phyloP scores from a whole-genome alignment of 352 stramenopile species.

The Pythium apleroticum region DNA sequence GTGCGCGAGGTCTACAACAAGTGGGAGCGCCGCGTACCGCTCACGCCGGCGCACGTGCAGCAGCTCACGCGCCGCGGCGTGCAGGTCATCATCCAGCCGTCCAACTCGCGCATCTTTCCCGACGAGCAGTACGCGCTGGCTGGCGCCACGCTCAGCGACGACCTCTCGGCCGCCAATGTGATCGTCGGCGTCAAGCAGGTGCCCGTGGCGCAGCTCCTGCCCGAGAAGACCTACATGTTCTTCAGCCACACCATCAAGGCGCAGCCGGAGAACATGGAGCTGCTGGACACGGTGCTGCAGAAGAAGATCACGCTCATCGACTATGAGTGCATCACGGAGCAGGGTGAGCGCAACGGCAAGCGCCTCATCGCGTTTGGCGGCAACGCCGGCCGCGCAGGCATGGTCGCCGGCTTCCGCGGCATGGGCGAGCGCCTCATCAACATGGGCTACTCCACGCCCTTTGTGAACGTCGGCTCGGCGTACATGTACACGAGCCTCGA shows the following conservation, averaged over 20 bases:
- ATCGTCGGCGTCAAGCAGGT: constrained; percentile 97
- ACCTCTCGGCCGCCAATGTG: constrained; percentile 85
- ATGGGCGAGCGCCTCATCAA: constrained; percentile 93
- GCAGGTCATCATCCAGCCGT: constrained; percentile 93
- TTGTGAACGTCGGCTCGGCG: constrained; percentile 91
- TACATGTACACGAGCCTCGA: constrained; percentile 95
- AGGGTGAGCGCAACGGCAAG: constrained; percentile 69
- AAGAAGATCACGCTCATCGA: constrained; percentile 94
- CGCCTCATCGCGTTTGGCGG: constrained; percentile 94
- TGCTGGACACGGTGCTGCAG: constrained; percentile 91
- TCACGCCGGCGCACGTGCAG: constrained; percentile 90
- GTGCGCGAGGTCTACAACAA: constrained; percentile 94
- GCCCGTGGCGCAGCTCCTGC: constrained; percentile 72
- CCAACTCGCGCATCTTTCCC: constrained; percentile 90
- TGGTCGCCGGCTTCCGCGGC: constrained; percentile 93
- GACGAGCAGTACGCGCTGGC: constrained; percentile 91
- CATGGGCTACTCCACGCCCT: constrained; percentile 92
- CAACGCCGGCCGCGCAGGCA: constrained; percentile 93
- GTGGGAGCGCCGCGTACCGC: constrained; percentile 93
- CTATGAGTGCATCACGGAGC: constrained; percentile 95
- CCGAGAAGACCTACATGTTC: constrained; percentile 96
- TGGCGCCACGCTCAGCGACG: constrained; percentile 88
- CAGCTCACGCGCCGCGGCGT: constrained; percentile 79
- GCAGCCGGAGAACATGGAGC: constrained; percentile 94
- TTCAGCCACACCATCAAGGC: constrained; percentile 98